Conservation (phyloP, 176 grass and related monocot genomes). For the Musa itinerans region DNA sequence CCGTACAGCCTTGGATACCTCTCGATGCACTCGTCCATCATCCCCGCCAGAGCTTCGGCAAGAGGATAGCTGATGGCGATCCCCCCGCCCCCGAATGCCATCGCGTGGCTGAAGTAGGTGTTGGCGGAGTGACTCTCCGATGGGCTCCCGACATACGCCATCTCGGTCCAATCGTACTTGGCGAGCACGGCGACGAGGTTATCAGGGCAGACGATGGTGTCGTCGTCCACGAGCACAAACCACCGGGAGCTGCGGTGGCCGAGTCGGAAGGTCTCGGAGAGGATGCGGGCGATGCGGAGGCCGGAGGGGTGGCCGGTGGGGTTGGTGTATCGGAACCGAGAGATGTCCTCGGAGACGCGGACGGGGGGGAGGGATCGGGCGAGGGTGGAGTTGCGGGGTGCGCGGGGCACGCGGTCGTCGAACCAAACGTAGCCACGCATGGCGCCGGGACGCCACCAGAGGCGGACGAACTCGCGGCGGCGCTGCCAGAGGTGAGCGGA, state of each 20-base stretch:
- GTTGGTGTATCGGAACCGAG: constrained; percentile 89
- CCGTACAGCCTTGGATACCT: constrained; percentile 89
- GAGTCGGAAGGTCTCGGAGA: constrained; percentile 70
- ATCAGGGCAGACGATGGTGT: constrained; percentile 66
- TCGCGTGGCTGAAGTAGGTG: constrained; percentile 91
- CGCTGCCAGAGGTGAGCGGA: constrained; percentile 82
- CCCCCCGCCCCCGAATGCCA: constrained; percentile 90
- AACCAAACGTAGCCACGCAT: constrained; percentile 84
- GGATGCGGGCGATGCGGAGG: constrained; percentile 86
- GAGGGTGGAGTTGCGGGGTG: constrained; percentile 22
- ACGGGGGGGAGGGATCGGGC: constrained; percentile 48
- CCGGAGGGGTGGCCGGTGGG: constrained; percentile 91
- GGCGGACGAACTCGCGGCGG: constrained; percentile 61
- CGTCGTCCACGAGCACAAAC: constrained; percentile 91
- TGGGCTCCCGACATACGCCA: constrained; percentile 76
- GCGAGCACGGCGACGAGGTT: constrained; percentile 76
- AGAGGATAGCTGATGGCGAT: constrained; percentile 87
- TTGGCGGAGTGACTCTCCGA: constrained; percentile 94
- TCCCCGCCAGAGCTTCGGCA: constrained; percentile 46
- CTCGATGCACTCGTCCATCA: constrained; percentile 80
- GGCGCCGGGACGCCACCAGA: constrained; percentile 68
- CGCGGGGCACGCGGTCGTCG: constrained; percentile 28
- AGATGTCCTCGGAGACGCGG: constrained; percentile 88
- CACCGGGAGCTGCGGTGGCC: constrained; percentile 37
- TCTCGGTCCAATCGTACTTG: constrained; percentile 95